Base-by-base conservation (phyloP, 2,329 filamentous ascomycete genomes). In the Trichoderma oligosporum region DNA sequence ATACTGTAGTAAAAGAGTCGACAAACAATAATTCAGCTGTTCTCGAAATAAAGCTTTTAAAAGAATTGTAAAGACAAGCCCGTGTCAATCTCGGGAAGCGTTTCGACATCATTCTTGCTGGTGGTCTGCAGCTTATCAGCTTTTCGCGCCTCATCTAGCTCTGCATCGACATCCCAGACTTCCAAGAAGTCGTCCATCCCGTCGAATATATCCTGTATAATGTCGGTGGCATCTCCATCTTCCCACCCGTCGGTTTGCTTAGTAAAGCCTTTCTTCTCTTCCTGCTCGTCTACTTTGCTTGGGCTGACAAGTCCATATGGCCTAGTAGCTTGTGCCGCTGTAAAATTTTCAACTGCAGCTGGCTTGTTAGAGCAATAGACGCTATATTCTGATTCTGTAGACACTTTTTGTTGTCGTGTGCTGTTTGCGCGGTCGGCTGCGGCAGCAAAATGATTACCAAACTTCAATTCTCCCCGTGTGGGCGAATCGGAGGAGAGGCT, bases 391-490 rank as follows among this genome's bases (percentile, higher is more conserved):
- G 75, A 79, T 11, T 67, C 70, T 16, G 71, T 74, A 4, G 75
- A 76, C 2, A 78, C 63, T 1, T 79, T 63, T 12, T 66, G 68
- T 47, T 66, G 64, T n/a, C 64, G 66, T 20, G 65, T 63, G 4
- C 63, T 62, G 38, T 67, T 68, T 51, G 66, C 64, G 16, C 72
- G 71, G 20, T 66, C 70, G n/a, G 71, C 74, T 36, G 80, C 69
- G 0, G 71, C 71, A 25, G 73, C 70, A 60, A 82, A 82, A 61
- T 82, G 78, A n/a, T 72, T 73, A 16, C 66, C 68, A 48, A 80
- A 82, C 48, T 70, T 73, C 29, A 70, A 64, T 49, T 71, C 69
- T 7, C 69, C 66, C 2, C 67, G 69, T 2, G 65, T 66, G 2
- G 69, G 70, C 5, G 76, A 63, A 7, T 74, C 67, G 20, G 68